Evolutionary conservation across 1,284 basidiomycete species (phyloP).

Genomic region (Malassezia psittaci): DNA sequence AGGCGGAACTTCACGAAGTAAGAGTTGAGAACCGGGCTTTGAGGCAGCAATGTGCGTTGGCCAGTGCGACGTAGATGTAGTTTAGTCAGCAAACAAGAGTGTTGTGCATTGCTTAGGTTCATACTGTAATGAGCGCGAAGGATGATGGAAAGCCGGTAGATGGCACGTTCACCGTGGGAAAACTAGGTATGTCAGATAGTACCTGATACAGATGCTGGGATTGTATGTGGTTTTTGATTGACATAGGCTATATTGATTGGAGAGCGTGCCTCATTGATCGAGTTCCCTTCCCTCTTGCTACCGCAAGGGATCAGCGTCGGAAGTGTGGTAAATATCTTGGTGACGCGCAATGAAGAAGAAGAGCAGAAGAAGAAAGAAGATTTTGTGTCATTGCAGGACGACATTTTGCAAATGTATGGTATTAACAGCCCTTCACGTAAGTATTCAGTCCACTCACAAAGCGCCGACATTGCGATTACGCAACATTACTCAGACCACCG

Average conservation of each 20-base stretch:
- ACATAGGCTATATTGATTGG: constrained; percentile 47
- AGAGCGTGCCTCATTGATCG: constrained; percentile 45
- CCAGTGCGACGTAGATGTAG: neutral
- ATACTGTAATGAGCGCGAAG: neutral
- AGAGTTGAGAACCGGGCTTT: constrained; percentile 22
- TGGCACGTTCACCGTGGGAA: constrained; percentile 45
- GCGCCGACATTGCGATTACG: constrained; percentile 34
- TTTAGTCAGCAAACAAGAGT: neutral
- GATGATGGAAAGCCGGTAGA: constrained; percentile 5
- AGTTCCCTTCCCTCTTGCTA: constrained; percentile 45
- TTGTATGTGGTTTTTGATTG: constrained; percentile 8
- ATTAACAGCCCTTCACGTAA: constrained; percentile 29
- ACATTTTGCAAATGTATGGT: constrained; percentile 41
- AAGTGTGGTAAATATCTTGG: constrained; percentile 44
- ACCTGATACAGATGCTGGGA: constrained; percentile 14
- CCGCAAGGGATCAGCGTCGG: constrained; percentile 39
- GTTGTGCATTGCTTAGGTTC: neutral
- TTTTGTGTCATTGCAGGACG: constrained; percentile 41
- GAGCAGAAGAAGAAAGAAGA: constrained; percentile 33
- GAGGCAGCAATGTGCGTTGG: constrained; percentile 4
- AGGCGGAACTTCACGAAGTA: constrained; percentile 24
- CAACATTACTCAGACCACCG: constrained; percentile 44
- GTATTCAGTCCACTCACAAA: constrained; percentile 9
- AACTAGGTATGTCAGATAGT: constrained; percentile 25
- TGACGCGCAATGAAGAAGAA: constrained; percentile 36